Base-by-base conservation (phyloP, 1,284 basidiomycete genomes). In the Ustilago lituana region DNA sequence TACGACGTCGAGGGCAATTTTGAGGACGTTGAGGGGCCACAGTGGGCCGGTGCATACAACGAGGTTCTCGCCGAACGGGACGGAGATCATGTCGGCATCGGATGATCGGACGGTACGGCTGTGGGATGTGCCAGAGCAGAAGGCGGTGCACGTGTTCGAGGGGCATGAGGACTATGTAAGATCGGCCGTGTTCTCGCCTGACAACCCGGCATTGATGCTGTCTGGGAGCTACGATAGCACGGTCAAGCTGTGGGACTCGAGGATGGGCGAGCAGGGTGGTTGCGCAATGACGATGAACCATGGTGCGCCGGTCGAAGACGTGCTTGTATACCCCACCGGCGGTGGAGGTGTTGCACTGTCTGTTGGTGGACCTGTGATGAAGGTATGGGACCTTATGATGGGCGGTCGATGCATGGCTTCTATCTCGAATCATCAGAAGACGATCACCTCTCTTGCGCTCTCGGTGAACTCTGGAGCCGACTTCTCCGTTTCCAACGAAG, bases 141-240 rank as follows among this genome's bases (percentile, higher is more conserved):
- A 89, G 1, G 86, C 89, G 24, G 84, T 95, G 46, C 86, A 87
- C 22, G 92, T 91, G 14, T 93, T 98, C 77, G 85, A 86, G 23
- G 87, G 89, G 27, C 95, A 98, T 80, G 88, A 90, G 27, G 96
- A 98, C 84, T 98, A 98, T 80, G 93, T 99, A 66, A 92, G 96
- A 19, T 88, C 94, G 1, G 95, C 92, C 3, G 87, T 92, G 76
- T 89, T 97, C 49, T 90, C 91, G 15, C 86, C 90, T 7, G 87
- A 90, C 17, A 91, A 93, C 70, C 91, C 93, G 1, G 87, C 91
- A 74, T 86, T 97, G 46, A 82, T 98, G 57, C 86, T 99, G 53
- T 93, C 93, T 0, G 95, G 93, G 24, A 94, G 93, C 0, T 99
- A 99, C 83, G 96, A 99, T 82, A 88, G 90, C 2, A 95, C 94